Evolutionary conservation across 2,329 filamentous ascomycete species (phyloP), one percentile per base, ranked within the genome.

Genomic region (Exophiala oligosperma): DNA sequence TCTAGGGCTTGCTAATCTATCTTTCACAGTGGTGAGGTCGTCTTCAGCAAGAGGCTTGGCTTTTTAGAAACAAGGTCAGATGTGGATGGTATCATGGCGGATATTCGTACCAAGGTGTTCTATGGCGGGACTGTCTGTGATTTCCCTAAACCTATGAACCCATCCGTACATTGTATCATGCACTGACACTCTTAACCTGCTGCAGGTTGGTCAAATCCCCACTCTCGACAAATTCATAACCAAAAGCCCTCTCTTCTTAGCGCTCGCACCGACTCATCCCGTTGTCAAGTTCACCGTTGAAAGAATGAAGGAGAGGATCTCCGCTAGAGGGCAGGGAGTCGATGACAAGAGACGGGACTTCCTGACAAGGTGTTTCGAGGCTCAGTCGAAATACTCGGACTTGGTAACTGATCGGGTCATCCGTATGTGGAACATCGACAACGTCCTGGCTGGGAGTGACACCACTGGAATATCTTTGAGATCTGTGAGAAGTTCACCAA

Each of bases 231-330:
- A 56, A 17, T 37, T 56, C 8, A 29, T 62, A 14, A 43, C 53
- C 21, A 62, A 59, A 37, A 62, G 50, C 41, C 52, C 56, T 14
- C 44, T 63, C 2, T 81, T 90, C 12, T 81, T 86, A 56, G 83
- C 84, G 66, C 85, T 82, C 74, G 87, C 88, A 68, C 82, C 82
- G 7, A 85, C 88, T 7, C 89, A 90, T 68, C 85, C 88, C 1
- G 86, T 90, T 0, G 88, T 88, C 7, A 77, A 78, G 21, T 91
- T 91, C 68, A 88, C 88, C 0, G 40, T 43, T n/a, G 40, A 43
- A 23, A 43, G 40, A 23, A 87, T 89, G 75, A 81, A 80, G 21
- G 86, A 89, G 69, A n/a, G 12, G 11, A 77, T 85, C 2, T 72
- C 76, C 21, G 50, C 23, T 3, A 51, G 57, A 37, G 41, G 14